Evolutionary conservation across 768 basidiomycete species (phyloP).

Genomic region (Auriculariales sp.): DNA sequence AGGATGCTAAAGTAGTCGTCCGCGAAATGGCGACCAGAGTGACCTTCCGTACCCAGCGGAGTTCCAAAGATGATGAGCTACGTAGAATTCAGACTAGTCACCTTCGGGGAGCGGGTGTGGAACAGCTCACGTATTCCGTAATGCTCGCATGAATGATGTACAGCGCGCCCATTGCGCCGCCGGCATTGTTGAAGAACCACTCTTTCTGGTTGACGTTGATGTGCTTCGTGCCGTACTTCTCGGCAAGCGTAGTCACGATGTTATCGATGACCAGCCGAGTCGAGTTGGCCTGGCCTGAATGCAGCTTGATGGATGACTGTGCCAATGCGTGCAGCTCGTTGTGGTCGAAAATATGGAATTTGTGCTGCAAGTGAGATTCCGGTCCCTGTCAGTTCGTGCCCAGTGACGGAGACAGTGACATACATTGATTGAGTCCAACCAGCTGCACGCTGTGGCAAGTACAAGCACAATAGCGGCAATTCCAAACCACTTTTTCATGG

Average conservation of each 20-base stretch:
- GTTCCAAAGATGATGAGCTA: slow-evolving; percentile 93
- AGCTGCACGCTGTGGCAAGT: slow-evolving; percentile 24
- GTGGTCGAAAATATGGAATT: slow-evolving; percentile 81
- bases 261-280: slow-evolving; percentile 62
- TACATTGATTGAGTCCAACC: slow-evolving; percentile 54
- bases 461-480: slow-evolving; percentile 14
- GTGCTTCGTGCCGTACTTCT: slow-evolving; percentile 46
- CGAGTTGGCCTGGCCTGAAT: slow-evolving; percentile 50
- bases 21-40: slow-evolving; percentile 83
- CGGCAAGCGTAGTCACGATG: slow-evolving; percentile 68
- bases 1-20: slow-evolving; percentile 98
- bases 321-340: slow-evolving; percentile 56
- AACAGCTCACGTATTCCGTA: slow-evolving; percentile 96
- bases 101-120: too few relatives aligned
- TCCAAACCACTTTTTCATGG: slow-evolving; percentile 21
- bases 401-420: too few relatives aligned
- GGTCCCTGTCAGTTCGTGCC: too few relatives aligned
- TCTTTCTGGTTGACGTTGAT: slow-evolving; percentile 49
- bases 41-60: slow-evolving; percentile 93
- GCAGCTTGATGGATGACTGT: slow-evolving; percentile 51
- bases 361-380: too few relatives aligned
- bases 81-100: too few relatives aligned
- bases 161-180: slow-evolving; percentile 97
- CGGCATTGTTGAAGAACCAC: slow-evolving; percentile 96
- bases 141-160: slow-evolving; percentile 96